Percentiles rank a stretch among this genome's conserved stretches.
phyloP scores from a whole-genome alignment of 805 yeast species.

The Kockiozyma suomiensis region DNA sequence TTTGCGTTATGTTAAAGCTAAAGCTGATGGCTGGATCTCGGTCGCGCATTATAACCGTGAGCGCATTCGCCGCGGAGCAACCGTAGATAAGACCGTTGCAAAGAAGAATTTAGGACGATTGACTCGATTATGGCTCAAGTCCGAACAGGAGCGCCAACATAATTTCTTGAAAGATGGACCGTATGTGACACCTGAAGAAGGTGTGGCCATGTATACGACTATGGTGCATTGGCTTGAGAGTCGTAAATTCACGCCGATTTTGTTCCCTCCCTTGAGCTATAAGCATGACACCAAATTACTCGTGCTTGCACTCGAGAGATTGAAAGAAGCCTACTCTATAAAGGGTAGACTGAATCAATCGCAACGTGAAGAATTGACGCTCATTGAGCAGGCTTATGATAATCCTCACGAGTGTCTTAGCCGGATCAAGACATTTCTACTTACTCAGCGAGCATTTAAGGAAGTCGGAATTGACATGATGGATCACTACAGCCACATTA shows the following conservation, averaged over 20 bases:
- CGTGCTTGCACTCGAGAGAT: constrained; percentile 82
- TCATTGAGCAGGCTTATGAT: constrained; percentile 95
- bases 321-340: constrained; percentile 78
- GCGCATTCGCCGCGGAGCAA: constrained; percentile 82
- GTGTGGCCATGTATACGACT: constrained; percentile 80
- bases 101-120: constrained; percentile 90
- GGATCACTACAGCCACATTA: constrained; percentile 81
- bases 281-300: constrained; percentile 91
- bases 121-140: constrained; percentile 88
- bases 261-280: constrained; percentile 89
- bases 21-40: constrained; percentile 95
- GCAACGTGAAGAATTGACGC: constrained; percentile 88
- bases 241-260: constrained; percentile 80
- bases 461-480: constrained; percentile 86
- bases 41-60: constrained; percentile 93
- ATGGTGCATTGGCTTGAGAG: constrained; percentile 91
- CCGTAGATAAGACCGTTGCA: constrained; percentile 92
- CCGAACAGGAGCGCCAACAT: constrained; percentile 87
- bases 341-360: constrained; percentile 77
- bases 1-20: constrained; percentile 86
- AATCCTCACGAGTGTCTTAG: constrained; percentile 92
- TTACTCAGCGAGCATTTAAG: constrained; percentile 90
- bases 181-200: constrained; percentile 80
- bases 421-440: constrained; percentile 75
- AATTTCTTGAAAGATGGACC: constrained; percentile 85